Base-by-base conservation (phyloP, 202 grass and related monocot genomes). In the Panicum virgatum region DNA sequence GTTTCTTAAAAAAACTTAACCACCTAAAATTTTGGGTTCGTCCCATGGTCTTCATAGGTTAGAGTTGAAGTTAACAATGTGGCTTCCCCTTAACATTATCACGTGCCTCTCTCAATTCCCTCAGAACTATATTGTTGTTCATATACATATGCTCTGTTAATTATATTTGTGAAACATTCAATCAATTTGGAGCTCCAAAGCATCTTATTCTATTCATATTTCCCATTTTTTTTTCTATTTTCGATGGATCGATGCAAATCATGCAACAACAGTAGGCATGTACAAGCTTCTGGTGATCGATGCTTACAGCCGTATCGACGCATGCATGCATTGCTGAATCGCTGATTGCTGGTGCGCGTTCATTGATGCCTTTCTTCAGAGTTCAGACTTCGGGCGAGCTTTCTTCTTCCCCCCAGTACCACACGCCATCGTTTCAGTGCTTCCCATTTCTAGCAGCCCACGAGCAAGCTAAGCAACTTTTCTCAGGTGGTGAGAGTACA, bases 321-420 rank as follows among this genome's bases (percentile, higher is more conserved):
- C 45, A 53, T 54, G 77, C 77, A 68, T 68, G 77, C 48, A 14
- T 42, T 13, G 77, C 47, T 79, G 76, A 79, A 38, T 54, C 76
- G 47, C 63, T 80, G 22, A 68, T 57, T 56, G 27, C 48, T 53
- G 73, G 38, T 61, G 12, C 37, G 23, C 40, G 54, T 23, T 60
- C 73, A 59, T 76, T 56, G 9, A n/a, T 38, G 26, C 18, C 16
- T 20, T 30, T 9, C 68, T 73, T 18, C 73, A 75, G 73, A 76
- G 52, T 73, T 54, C 70, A 73, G 37, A 43, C 18, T 30, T 6
- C 37, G 12, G 15, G 40, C n/a, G 12, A 75, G 37, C 23, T 60
- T 19, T 18, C 42, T n/a, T n/a, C n/a, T 44, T 44, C 12, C 10
- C 23, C 30, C n/a, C 32, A 34, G 32, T 34, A 53, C 48, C 18